Base-by-base conservation (phyloP, 768 basidiomycete species). In the Gautieria morchelliformis region DNA sequence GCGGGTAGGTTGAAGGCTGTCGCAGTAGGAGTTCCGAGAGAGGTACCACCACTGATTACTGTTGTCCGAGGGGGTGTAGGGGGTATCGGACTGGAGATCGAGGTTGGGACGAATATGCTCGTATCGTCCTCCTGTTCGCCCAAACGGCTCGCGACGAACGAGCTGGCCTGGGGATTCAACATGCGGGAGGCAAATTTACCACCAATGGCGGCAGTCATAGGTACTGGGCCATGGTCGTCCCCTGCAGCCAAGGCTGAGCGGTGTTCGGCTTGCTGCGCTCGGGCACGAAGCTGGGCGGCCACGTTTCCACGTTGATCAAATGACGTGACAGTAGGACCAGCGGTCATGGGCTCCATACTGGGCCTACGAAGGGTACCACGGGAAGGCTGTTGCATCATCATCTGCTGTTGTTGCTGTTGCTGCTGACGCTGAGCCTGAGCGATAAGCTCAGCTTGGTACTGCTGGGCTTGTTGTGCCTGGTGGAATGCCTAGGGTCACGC, bases 181-280 rank as follows among this genome's bases (percentile, higher is more conserved):
- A 77, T 67, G 59, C 89, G 85, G 62, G 82, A 77, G 32, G 87
- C 88, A 59, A 87, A 89, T 60, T 82, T 82, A 47, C 89, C 89
- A 44, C 82, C 84, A 37, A 89, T 74, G 42, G 83, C 77, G 48
- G 90, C 88, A 30, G 88, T 87, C 89, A 89, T 89, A 45, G 89
- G 88, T 52, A 83, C 75, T 59, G 81, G 80, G 44, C 85, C 84
- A 35, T 67, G 51, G 39, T 65, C 64, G 30, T 65, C 60, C 17
- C 48, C 63, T n/a, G 35, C 48, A 5, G 61, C 56, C 64, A 53
- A 80, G 70, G 50, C 81, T 78, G 45, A 84, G 73, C 66, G 74
- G 56, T 81, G 80, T 59, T 89, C 87, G 14, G 78, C 81, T 66
- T 87, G 87, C 63, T 74, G 82, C 55, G 79, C 76, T 61, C 87